Base-by-base conservation (phyloP, 805 yeast species). In the Komagataella phaffii region DNA sequence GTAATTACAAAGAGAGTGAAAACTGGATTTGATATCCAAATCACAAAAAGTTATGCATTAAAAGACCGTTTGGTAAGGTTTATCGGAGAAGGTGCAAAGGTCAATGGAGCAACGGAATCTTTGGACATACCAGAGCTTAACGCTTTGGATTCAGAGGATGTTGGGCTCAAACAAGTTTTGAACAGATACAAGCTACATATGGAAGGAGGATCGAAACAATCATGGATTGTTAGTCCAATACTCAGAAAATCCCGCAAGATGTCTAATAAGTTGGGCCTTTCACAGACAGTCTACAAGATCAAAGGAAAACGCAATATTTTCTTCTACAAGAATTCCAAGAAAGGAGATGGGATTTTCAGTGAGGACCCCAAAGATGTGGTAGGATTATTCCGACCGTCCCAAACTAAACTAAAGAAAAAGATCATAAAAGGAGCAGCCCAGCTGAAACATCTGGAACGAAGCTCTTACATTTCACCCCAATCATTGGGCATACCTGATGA, bases 161-260 rank as follows among this genome's bases (percentile, higher is more conserved):
- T n/a, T 4, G 50, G 49, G 1, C 48, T 53, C n/a, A 44, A 24
- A 40, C 24, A 45, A 44, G 24, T 49, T 19, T 6, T 53, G 18
- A 53, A 56, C 17, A 48, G 64, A n/a, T 74, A 67, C 56, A 68
- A 63, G 44, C 49, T 65, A 7, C 51, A 52, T 55, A 53, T 62
- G 51, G 47, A 60, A 45, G 60, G 63, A 55, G 18, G 12, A 10
- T 18, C 10, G 14, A 2, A 30, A 30, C 49, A 53, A 45, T 53
- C 51, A 36, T 72, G 73, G 73, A 59, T 62, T 48, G 57, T 74
- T 50, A 81, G 82, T 0, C 70, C 78, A 2, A 69, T 74, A 4
- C 77, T 79, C 3, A 59, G 72, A 49, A 66, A 68, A 6, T 64
- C 71, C 53, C 64, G 49, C 55, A 57, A 21, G 56, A 59, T 46